Evolutionary conservation across 441 rosid species (phyloP), one percentile per base, ranked within the genome.

Genomic region (Adansonia grandidieri): DNA sequence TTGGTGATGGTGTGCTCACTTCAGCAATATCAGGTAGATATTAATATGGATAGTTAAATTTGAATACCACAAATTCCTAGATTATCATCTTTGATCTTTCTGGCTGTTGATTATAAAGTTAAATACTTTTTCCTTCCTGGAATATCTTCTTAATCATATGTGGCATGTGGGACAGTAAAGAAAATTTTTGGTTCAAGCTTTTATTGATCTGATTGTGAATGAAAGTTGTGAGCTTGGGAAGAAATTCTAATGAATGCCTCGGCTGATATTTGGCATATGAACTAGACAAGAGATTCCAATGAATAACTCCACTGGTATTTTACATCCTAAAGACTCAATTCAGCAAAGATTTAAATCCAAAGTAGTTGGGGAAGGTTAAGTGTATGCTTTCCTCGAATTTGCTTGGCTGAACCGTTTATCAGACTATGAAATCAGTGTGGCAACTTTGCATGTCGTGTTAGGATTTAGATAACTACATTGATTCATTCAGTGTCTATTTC

Each of bases 1-100:
- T 95, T 19, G 98, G 93, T 81, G 93, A 90, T 86, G 97, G 97
- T 57, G 88, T 92, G 69, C 90, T 93, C 69, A 91, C 95, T 82
- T 92, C 99, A 69, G 93, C 98, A 75, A 90, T 95, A 65, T 92
- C 99, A 81, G 96, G 98, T 90, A 69, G 42, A 57, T 53, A 61
- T 47, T 42, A 73, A 3, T 42, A 6, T 56, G 66, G 17, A 8
- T 57, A 57, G 47, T 48, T 53, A 28, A 32, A 37, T 45, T 10
- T 17, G 72, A 44, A 9, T 67, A 22, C 40, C 20, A 32, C 2
- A 37, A 64, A 7, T 14, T 37, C 69, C 22, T 37, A 37, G 69
- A 63, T 37, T 60, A 57, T 70, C 54, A 51, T 53, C 58, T 57
- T 17, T 57, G 62, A 57, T 57, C 62, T 71, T 65, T 19, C 19